Percentiles rank a stretch among this genome's conserved stretches.
Evolutionary conservation across 2,329 filamentous ascomycete species (phyloP).

Genomic region (Colletotrichum orchidophilum): DNA sequence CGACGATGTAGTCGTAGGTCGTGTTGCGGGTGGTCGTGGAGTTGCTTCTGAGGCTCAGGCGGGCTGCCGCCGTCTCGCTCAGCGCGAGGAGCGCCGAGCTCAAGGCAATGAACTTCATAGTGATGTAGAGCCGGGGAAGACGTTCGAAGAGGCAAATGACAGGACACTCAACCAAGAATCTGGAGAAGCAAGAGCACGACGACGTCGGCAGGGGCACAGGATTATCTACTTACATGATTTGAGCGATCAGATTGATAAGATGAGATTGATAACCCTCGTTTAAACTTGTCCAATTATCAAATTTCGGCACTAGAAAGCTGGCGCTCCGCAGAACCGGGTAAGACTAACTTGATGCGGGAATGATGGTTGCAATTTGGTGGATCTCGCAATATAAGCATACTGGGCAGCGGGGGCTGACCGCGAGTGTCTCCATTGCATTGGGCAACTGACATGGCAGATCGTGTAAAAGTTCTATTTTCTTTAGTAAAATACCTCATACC

Average conservation of each 20-base stretch:
- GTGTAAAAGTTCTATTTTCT: not conserved
- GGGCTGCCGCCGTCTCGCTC: conserved; percentile 10
- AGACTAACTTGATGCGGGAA: not conserved
- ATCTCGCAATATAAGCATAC: conserved; percentile 7
- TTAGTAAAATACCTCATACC: conserved; percentile 18
- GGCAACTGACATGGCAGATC: not conserved
- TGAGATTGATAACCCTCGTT: not conserved
- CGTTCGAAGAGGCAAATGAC: not conserved
- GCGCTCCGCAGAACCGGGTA: not conserved
- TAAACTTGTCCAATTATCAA: not conserved
- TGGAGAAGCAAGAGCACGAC: not conserved
- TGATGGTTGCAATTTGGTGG: not conserved
- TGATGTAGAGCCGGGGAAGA: not conserved
- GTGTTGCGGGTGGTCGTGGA: conserved; percentile 27
- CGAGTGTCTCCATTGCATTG: not conserved
- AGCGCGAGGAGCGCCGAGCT: conserved; percentile 24
- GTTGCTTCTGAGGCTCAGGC: conserved; percentile 3
- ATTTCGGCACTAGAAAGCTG: not conserved
- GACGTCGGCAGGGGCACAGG: not conserved
- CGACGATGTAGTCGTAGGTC: conserved; percentile 35
- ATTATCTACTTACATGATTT: not conserved
- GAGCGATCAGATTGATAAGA: conserved; percentile 19
- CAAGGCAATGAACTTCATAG: conserved; percentile 24
- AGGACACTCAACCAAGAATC: not conserved
- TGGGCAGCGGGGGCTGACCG: not conserved